Base-by-base conservation (phyloP, 2,329 filamentous ascomycete species). In the Huntiella savannae region DNA sequence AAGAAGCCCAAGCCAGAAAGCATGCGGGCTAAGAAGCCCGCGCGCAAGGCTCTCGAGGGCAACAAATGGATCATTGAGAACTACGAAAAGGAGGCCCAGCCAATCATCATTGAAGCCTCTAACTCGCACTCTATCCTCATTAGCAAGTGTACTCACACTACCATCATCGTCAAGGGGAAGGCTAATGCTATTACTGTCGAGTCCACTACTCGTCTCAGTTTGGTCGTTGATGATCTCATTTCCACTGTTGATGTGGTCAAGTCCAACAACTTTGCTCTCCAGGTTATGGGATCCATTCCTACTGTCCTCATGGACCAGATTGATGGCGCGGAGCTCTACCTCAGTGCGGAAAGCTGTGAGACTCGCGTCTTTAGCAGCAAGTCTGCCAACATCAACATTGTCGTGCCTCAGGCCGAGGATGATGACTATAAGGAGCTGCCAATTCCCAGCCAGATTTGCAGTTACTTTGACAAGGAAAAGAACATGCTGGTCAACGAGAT, bases 11-110 rank as follows among this genome's bases (percentile, higher is more conserved):
- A 88, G 66, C 83, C 83, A 3, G 79, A 88, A 62, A 84, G 73
- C 61, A 82, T 91, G 80, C 77, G 82, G 43, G 70, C 76, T 28
- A 87, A 86, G 68, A 91, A 86, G 63, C 82, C 82, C 45, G 68
- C 82, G 8, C 79, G 75, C 59, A 84, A 82, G 67, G 79, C 81
- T 52, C 71, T 91, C 1, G 79, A 86, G 51, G 82, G 81, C 46
- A 95, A 85, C 63, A 96, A 96, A 63, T 98, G 91, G 91, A 76
- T 80, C 48, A 76, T 98, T 56, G 77, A 96, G 70, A 91, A 98
- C 66, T 96, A 77, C 57, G 91, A 98, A 44, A 83, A 79, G 45
- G 74, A 77, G 50, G 44, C 68, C 2, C 68, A 77, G 12, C 77
- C 87, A 3, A 71, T 96, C 51, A 79, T 88, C 60, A 79, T 95